Base-by-base conservation (phyloP, 148 eudicot species). In the Diospyros lotus region DNA sequence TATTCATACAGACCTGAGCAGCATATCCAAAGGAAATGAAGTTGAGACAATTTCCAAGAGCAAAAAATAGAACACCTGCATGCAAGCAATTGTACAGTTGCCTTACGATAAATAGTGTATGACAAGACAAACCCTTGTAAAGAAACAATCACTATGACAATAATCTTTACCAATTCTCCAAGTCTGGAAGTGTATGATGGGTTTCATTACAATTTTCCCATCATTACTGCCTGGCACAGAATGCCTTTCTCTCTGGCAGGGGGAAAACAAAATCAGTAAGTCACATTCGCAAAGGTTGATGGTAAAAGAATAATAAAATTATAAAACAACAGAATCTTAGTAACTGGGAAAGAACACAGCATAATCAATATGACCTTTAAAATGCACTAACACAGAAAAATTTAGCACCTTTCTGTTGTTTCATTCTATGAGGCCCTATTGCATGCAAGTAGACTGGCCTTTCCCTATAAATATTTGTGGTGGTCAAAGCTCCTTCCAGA, bases 21-120 rank as follows among this genome's bases (percentile, higher is more conserved):
- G 98, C 98, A 94, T 94, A 94, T 79, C 98, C 98, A 75, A 94
- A 94, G 51, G 98, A 94, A 75, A 94, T 68, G 82, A 94, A 94
- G 83, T 94, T 94, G 78, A 94, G 89, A 83, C 95, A 91, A 82
- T 94, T 94, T 75, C 98, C 98, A 82, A 91, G 77, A 77, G 94
- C 89, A 66, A 94, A 94, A 84, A 94, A 86, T 45, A 92, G 75
- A 77, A 89, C 85, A 61, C 98, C 98, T 94, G 88, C 85, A 84
- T 68, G 74, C 58, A 75, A 81, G 60, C 40, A 64, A 18, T 71
- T 69, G 64, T 4, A 15, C 6, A 75, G 39, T 75, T 12, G 51
- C 38, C 56, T 70, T n/a, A 78, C 17, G 4, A n/a, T 11, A 66
- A 12, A 59, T 58, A 66, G 42, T 74, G 64, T 73, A 72, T 52